Evolutionary conservation across 1,139 yeast species (phyloP), one percentile per base, ranked within the genome.

Genomic region (Lodderomyces margitis): DNA sequence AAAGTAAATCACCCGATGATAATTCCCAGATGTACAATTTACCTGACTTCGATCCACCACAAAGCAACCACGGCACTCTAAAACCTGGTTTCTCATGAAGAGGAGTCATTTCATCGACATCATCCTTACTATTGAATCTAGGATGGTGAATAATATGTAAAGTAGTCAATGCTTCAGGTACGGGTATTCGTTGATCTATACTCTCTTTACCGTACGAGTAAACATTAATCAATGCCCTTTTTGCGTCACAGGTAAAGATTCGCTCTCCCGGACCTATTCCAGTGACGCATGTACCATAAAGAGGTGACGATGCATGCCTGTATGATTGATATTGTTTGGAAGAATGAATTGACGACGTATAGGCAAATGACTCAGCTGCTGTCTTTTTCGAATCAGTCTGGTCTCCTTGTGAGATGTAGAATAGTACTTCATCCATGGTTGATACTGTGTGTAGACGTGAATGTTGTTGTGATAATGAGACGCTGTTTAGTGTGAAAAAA

Each of bases 11-110:
- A 1, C 98, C 97, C 3, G 94, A 83, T n/a, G 74, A 61, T 41
- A 88, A 56, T 52, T 87, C 96, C 98, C 98, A 92, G 3, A 91
- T 61, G 56, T 85, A 86, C 17, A 92, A 52, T 53, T 83, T 78
- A 11, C 98, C 98, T 12, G 83, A 57, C 45, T 70, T 59, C 39
- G 92, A 73, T 41, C 89, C 87, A 49, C 87, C 95, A 3, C 79
- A 83, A 9, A 83, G 74, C 31, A 91, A 64, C 80, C 87, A 87
- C 11, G 86, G 85, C 36, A 75, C 58, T 48, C 78, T 63, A 56
- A 72, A 76, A 34, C 56, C 48, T 21, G 75, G 63, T 21, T 58
- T 45, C 14, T 43, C 46, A 28, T 38, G 39, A 11, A 21, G 33
- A 16, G 4, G 28, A 20, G 12, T 5, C 10, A n/a, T 25, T 25